A percentile compares a stretch with the other conserved stretches of the same genome.
These are phyloP conservation scores for Cladosporium austrohemisphaericum DNA, from an alignment of 2,329 filamentous ascomycete species.

Conservation along the genomic window DNA sequence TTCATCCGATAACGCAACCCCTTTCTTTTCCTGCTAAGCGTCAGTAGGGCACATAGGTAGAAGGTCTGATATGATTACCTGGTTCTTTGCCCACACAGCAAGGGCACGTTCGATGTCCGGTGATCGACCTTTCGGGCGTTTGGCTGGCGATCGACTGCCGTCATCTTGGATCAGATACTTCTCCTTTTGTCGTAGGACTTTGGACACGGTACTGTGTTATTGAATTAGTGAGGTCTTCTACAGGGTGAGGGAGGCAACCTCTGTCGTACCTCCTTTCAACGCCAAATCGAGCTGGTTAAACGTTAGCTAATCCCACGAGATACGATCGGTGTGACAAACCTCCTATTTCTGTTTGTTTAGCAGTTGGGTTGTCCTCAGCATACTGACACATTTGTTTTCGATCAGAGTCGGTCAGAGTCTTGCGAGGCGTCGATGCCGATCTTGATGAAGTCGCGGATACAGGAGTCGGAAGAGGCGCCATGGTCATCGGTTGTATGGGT, in stretches of 20 bases:
- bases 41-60: not conserved
- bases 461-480: slow-evolving; percentile 52
- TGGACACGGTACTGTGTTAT: slow-evolving; percentile 83
- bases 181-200: slow-evolving; percentile 90
- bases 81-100: slow-evolving; percentile 77
- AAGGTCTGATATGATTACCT: slow-evolving; percentile 20
- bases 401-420: slow-evolving; percentile 87
- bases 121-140: slow-evolving; percentile 77
- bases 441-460: slow-evolving; percentile 46
- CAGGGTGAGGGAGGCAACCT: not conserved
- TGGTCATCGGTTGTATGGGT: slow-evolving; percentile 41
- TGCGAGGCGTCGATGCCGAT: slow-evolving; percentile 35
- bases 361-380: slow-evolving; percentile 81
- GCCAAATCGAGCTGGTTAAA: slow-evolving; percentile 69
- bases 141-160: slow-evolving; percentile 72
- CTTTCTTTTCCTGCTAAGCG: slow-evolving; percentile 61
- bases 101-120: slow-evolving; percentile 91
- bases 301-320: slow-evolving; percentile 29
- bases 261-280: slow-evolving; percentile 91
- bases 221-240: slow-evolving; percentile 16
- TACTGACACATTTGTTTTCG: slow-evolving; percentile 91
- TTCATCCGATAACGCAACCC: slow-evolving; percentile 69
- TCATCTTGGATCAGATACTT: slow-evolving; percentile 84
- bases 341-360: slow-evolving; percentile 96
- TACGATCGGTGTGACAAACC: slow-evolving; percentile 47